A percentile compares a stretch with the other conserved stretches of the same genome.
phyloP scores from a whole-genome alignment of 2,329 filamentous ascomycete species.

The Cadophora gregata region DNA sequence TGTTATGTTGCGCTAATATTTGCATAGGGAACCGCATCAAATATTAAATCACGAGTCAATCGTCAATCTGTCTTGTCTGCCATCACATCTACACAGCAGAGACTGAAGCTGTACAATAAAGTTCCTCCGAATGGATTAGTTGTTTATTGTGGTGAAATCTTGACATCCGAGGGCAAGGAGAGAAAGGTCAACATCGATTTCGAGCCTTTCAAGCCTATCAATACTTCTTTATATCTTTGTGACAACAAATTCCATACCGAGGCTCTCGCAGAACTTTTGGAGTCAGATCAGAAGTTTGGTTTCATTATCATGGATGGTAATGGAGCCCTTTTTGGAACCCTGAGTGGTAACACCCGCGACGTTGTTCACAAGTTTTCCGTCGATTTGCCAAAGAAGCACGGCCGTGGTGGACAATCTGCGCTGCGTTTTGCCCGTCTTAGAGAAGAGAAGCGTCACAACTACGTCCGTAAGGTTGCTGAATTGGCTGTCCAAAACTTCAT shows the following conservation, averaged over 20 bases:
- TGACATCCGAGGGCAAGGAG: conserved; percentile 98
- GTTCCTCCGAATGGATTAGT: conserved; percentile 97
- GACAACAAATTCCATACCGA: conserved; percentile 99
- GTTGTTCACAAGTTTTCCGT: conserved; percentile 98
- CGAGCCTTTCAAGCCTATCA: conserved; percentile 99
- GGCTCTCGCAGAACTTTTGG: conserved; percentile 92
- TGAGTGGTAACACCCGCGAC: conserved; percentile 96
- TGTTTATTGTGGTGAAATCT: conserved; percentile 99
- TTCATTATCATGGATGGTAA: conserved; percentile 99
- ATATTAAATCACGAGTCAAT: conserved; percentile 99
- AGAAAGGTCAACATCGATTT: conserved; percentile 99
- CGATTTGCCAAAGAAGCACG: conserved; percentile 99
- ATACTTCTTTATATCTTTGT: conserved; percentile 98
- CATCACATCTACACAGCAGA: conserved; percentile 98
- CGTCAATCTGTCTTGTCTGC: conserved; percentile 96
- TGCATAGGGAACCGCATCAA: conserved; percentile 88
- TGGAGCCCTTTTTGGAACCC: conserved; percentile 93
- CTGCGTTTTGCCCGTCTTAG: conserved; percentile 99
- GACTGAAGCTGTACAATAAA: conserved; percentile 98
- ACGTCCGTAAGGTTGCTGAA: conserved; percentile 98
- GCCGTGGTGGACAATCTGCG: conserved; percentile 99
- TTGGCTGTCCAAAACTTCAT: conserved; percentile 99
- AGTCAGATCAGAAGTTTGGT: conserved; percentile 98
- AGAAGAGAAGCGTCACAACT: conserved; percentile 99
- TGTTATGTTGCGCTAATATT: conserved; percentile 29